A percentile compares a stretch with the other conserved stretches of the same genome.
phyloP scores from a whole-genome alignment of 2,329 filamentous ascomycete genomes.

The Saccharata proteae region DNA sequence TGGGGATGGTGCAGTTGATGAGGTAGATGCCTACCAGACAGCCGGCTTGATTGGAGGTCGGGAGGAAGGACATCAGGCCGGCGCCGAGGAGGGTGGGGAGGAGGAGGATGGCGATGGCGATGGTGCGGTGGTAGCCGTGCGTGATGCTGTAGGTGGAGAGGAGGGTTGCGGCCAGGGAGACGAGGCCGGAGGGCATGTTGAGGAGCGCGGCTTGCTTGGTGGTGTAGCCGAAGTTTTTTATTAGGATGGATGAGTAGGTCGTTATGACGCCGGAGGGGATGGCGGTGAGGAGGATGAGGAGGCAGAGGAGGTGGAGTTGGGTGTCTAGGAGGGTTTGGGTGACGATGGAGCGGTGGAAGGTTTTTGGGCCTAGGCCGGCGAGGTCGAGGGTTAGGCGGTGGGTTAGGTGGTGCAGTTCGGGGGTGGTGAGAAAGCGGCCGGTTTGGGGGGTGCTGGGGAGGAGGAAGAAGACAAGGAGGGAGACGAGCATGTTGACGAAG shows the following conservation, averaged over 20 bases:
- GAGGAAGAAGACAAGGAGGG: constrained; percentile 15
- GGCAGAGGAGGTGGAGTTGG: constrained; percentile 1
- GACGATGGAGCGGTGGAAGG: background rate
- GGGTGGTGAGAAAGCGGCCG: constrained; percentile 1
- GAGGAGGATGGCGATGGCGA: constrained; percentile 29
- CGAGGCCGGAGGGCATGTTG: constrained; percentile 45
- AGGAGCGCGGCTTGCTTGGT: constrained; percentile 18
- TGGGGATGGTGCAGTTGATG: constrained; percentile 1
- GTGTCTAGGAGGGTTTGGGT: background rate
- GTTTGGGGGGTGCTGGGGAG: background rate
- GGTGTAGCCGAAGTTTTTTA: constrained; percentile 14
- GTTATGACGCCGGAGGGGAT: constrained; percentile 19
- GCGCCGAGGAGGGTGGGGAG: constrained; percentile 11
- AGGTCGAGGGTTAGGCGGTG: constrained; percentile 1
- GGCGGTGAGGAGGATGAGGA: constrained; percentile 5
- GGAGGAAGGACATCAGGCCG: constrained; percentile 5
- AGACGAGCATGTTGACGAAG: constrained; percentile 28
- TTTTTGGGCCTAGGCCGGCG: constrained; percentile 2
- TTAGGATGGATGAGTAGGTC: constrained; percentile 20
- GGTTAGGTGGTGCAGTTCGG: background rate
- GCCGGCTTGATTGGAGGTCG: constrained; percentile 9
- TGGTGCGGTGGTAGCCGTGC: constrained; percentile 15
- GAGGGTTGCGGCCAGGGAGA: constrained; percentile 17
- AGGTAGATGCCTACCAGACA: constrained; percentile 8
- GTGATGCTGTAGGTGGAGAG: constrained; percentile 13